Evolutionary conservation across 352 stramenopile species (phyloP), one percentile per base, ranked within the genome.

Genomic region (Phytophthora quininea): DNA sequence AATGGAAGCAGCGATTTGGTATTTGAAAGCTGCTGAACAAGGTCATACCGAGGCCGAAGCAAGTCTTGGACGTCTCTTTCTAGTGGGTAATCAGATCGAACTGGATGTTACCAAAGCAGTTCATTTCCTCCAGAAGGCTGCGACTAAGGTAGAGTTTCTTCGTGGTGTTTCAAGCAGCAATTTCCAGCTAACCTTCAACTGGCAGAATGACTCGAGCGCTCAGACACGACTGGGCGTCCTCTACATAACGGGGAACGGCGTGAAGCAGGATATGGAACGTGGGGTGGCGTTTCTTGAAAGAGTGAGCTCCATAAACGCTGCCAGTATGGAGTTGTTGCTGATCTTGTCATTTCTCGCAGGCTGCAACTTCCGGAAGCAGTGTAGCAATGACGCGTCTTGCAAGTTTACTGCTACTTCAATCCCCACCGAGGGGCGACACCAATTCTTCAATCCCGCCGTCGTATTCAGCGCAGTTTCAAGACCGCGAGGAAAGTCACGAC

Each of bases 81-180:
- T 60, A 49, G 10, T 72, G 33, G 69, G 46, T 7, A 69, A 43
- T n/a, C 68, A 67, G 9, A 52, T 57, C 51, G 52, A 69, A 15
- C 64, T 69, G 15, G 78, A 90, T 58, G 55, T 76, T 11, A 70
- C 50, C 15, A 83, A 86, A 59, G 82, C 82, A 1, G 76, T 90
- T 54, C 84, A 94, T 55, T 92, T 85, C 47, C 68, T 92, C 33
- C 84, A 91, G 38, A 75, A 79, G 12, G 82, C 86, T 15, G 80
- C 80, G 1, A 57, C 61, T 5, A 88, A 88, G 74, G 79, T 84
- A 30, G 19, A 24, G 19, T 24, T 24, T 24, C 19, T 24, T 24
- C 19, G 19, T 24, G 19, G 19, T 24, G 19, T 24, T 24, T 24
- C 7, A 42, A 54, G 31, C 0, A 9, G 29, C n/a, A 4, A 15